Conservation (phyloP, 257 asterid genomes). For the Gentiana macrophylla region DNA sequence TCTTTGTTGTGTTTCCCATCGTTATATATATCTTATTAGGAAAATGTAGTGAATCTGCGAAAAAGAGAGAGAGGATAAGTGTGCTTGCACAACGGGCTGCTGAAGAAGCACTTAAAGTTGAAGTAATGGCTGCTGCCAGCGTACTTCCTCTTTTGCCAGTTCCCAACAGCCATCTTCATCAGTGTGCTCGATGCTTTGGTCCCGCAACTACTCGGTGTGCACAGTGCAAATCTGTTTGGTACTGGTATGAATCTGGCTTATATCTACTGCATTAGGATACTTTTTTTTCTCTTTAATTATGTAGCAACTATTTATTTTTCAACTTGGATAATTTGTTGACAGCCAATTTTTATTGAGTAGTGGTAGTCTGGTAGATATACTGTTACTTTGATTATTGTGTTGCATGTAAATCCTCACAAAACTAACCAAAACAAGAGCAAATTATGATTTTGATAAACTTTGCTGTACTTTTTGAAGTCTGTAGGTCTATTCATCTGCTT, state of each 20-base stretch:
- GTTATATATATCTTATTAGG: constrained; percentile 61
- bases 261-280: no score
- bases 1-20: constrained; percentile 72
- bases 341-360: no score
- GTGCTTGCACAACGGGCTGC: constrained; percentile 40
- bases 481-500: no score
- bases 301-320: no score
- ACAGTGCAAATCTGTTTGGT: constrained; percentile 71
- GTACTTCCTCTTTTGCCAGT: constrained; percentile 30
- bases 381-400: no score
- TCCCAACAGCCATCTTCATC: constrained; percentile 38
- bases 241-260: constrained; percentile 43
- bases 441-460: no score
- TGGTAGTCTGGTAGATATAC: no score
- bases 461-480: no score
- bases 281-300: no score
- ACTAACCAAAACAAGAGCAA: no score
- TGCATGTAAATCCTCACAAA: no score
- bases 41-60: constrained; percentile 58
- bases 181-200: constrained; percentile 60
- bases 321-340: no score
- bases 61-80: constrained; percentile 42
- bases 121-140: constrained; percentile 35
- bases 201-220: constrained; percentile 73
- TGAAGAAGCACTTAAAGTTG: constrained; percentile 38